Base-by-base conservation (phyloP, 73 alveolate species). In the Effrenium voratum region DNA sequence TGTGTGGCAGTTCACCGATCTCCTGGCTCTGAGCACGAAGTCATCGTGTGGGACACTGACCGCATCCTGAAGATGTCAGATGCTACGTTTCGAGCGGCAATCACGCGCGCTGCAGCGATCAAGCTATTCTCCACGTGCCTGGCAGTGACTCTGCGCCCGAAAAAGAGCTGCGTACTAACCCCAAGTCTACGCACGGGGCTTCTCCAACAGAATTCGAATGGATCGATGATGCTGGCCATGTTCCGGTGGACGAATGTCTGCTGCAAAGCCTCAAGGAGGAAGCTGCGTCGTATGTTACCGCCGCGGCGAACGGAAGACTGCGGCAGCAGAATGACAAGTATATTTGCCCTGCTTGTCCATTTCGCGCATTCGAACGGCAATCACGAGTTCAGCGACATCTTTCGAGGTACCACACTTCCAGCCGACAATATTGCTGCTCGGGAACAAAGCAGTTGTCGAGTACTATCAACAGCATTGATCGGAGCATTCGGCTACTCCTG, bases 351-450 rank as follows among this genome's bases (percentile, higher is more conserved):
- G 46, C 36, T 10, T 82, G 92, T 50, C 92, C 92, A 0, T 82
- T 72, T 72, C 92, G 92, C 24, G 30, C 40, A 47, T 82, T 82
- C 34, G 75, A 82, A 34, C 22, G 73, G 26, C 92, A 72, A 1
- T 2, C 50, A 34, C 92, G 92, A 2, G 50, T 34, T 2, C 28
- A 13, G 13, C 70, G 49, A 44, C 92, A 49, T 34, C 26, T 82
- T 49, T 0, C 4, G n/a, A 82, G 3, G 72, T 82, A 82, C 38
- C 92, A 82, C 4, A 73, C 49, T 13, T 70, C 26, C 15, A 19
- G 38, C 10, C 30, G 49, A 36, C 92, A 82, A 22, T 82, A n/a
- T 30, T 82, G 92, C 36, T 82, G 92, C n/a, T 82, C 92, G 5
- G 92, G 75, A 8, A 82, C 47, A 5, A 82, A 82, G 60, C 92